Percentiles rank a stretch among this genome's conserved stretches.
Conservation (phyloP, 495 filamentous ascomycete genomes). For the Penicillium psychrofluorescens region DNA sequence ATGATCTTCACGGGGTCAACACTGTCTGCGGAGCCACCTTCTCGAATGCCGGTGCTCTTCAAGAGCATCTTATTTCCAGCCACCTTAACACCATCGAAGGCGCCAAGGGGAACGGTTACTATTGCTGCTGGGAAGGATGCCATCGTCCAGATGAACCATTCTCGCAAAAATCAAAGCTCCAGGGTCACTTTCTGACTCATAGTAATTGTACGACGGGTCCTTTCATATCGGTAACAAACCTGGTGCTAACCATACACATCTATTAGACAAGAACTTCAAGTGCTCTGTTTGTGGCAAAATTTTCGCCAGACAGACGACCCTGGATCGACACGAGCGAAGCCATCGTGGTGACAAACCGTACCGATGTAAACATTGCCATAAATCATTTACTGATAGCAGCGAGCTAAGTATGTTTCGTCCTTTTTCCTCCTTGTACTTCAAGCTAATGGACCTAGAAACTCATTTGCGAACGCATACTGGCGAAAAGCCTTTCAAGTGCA, state of each 20-base stretch:
- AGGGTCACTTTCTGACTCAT: slow-evolving; percentile 41
- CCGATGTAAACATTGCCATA: slow-evolving; percentile 36
- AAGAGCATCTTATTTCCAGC: slow-evolving; percentile 33
- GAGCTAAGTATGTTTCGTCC: slow-evolving; percentile 33
- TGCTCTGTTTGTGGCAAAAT: slow-evolving; percentile 41
- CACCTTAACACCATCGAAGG: slow-evolving; percentile 38
- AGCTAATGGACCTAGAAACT: slow-evolving; percentile 31
- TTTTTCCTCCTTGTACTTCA: background rate
- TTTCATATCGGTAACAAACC: background rate
- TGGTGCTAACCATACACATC: slow-evolving; percentile 3
- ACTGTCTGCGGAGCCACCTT: slow-evolving; percentile 30
- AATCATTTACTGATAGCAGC: slow-evolving; percentile 42
- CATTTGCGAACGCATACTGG: slow-evolving; percentile 45
- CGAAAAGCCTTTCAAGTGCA: slow-evolving; percentile 46
- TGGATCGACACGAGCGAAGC: slow-evolving; percentile 46
- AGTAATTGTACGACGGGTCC: slow-evolving; percentile 33
- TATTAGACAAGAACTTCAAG: slow-evolving; percentile 37
- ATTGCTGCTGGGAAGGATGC: slow-evolving; percentile 42
- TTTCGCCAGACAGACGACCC: slow-evolving; percentile 39
- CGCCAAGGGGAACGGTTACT: slow-evolving; percentile 40
- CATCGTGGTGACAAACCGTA: slow-evolving; percentile 47
- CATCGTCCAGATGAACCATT: slow-evolving; percentile 40
- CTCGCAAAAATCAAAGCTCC: slow-evolving; percentile 44
- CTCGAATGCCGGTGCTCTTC: slow-evolving; percentile 27
- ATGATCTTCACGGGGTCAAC: slow-evolving; percentile 20